Evolutionary conservation across 768 basidiomycete species (phyloP).

Genomic region (Cyclocybe cylindracea): DNA sequence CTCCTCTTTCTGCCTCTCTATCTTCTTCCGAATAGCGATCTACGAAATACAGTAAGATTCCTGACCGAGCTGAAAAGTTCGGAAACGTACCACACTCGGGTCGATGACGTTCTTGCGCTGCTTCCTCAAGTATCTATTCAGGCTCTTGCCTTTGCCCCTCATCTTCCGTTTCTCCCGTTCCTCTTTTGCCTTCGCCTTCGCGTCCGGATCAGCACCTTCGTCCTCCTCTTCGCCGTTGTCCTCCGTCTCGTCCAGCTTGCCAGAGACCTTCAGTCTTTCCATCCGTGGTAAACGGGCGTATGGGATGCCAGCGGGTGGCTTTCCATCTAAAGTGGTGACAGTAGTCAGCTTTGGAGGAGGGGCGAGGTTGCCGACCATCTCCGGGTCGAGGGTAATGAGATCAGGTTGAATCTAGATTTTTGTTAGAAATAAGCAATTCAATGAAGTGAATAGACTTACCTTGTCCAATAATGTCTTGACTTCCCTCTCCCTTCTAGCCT

Average conservation of each 20-base stretch:
- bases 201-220: slow-evolving; percentile 39
- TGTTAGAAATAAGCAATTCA: not conserved
- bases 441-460: slow-evolving; percentile 36
- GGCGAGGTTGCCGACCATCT: slow-evolving; percentile 71
- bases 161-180: slow-evolving; percentile 74
- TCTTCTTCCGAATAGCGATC: slow-evolving; percentile 68
- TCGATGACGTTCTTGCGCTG: slow-evolving; percentile 96
- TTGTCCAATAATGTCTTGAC: slow-evolving; percentile 91
- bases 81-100: slow-evolving; percentile 43
- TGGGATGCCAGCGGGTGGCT: slow-evolving; percentile 49
- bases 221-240: slow-evolving; percentile 43
- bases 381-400: slow-evolving; percentile 83
- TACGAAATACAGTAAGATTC: slow-evolving; percentile 10
- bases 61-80: not conserved
- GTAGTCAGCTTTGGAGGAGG: slow-evolving; percentile 62
- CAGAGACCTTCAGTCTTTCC: slow-evolving; percentile 72
- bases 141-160: slow-evolving; percentile 84
- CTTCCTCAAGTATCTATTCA: slow-evolving; percentile 86
- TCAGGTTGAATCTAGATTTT: slow-evolving; percentile 79
- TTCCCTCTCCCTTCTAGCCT: slow-evolving; percentile 83
- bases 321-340: slow-evolving; percentile 30
- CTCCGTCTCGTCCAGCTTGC: slow-evolving; percentile 74
- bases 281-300: slow-evolving; percentile 77
- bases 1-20: slow-evolving; percentile 59
- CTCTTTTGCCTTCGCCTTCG: slow-evolving; percentile 28